phyloP scores from a whole-genome alignment of 225 moss, liverwort and hornwort genomes.

The Marchantia paleacea region DNA sequence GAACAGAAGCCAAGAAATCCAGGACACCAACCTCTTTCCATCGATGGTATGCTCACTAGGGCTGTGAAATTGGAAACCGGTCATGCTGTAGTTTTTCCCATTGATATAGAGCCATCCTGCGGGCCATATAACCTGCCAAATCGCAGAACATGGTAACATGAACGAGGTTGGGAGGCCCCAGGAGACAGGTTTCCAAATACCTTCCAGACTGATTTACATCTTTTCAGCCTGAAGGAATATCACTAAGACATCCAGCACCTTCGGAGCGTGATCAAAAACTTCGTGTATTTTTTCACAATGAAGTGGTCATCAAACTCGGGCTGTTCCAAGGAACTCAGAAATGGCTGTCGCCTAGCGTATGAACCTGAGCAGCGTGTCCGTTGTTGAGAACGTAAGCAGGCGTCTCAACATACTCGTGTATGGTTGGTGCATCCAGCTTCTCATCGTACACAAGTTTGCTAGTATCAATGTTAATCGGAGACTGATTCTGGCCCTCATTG shows the following conservation, averaged over 20 bases:
- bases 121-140: constrained; percentile 41
- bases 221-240: not conserved
- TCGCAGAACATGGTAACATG: not conserved
- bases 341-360: no score
- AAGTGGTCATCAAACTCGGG: no score
- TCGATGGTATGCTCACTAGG: constrained; percentile 54
- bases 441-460: constrained; percentile 30
- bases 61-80: constrained; percentile 43
- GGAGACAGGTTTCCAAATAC: no score
- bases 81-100: constrained; percentile 33
- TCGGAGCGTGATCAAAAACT: no score
- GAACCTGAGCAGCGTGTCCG: constrained; percentile 41
- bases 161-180: no score
- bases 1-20: not conserved
- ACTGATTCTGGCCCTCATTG: constrained; percentile 35
- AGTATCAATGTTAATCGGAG: constrained; percentile 47
- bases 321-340: not conserved
- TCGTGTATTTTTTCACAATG: no score
- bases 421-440: constrained; percentile 35
- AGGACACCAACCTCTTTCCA: constrained; percentile 34
- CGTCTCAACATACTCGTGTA: constrained; percentile 35
- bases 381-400: constrained; percentile 37
- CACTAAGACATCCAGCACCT: no score
- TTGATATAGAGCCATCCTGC: constrained; percentile 39
- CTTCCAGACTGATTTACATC: not conserved